Evolutionary conservation across 2,329 filamentous ascomycete genomes (phyloP), one percentile per base, ranked within the genome.

Genomic region (Bipolaris bicolor): DNA sequence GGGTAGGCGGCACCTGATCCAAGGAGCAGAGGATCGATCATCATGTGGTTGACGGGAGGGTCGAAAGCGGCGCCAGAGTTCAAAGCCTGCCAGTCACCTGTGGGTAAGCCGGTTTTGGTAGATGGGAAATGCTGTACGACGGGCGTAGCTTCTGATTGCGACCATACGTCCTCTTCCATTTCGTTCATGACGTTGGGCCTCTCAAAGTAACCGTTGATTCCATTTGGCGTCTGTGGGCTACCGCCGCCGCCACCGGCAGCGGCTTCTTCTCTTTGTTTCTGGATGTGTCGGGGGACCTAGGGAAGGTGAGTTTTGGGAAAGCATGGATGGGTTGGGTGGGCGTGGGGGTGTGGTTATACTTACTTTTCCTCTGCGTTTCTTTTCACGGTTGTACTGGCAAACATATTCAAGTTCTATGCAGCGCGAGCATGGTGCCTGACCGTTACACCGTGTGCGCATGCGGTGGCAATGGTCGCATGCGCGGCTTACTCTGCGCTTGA

Each of bases 401-500:
- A 88, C 87, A 65, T 97, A 83, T 29, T 90, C 90, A 67, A 96
- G 94, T 44, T 62, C 46, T 71, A 93, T 88, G 76, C 93, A 97
- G 76, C 97, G 92, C 48, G 92, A 91, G 74, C 93, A 97, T 50
- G 93, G 93, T 62, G 90, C 86, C 76, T 95, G 90, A 48, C 93
- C 93, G 76, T 97, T 92, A 73, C 93, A 97, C 79, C 96, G 96
- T 33, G 92, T 97, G 67, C 93, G 85, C 66, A 97, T 83, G 76
- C 97, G 93, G 76, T 97, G 97, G 79, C 93, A 97, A 77, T 97
- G 93, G 77, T 97, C 93, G 79, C 93, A 97, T 15, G 93, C 93
- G 69, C 93, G 86, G 78, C 91, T 97, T 71, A 97, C 97, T 72
- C 93, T 86, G 63, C 92, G 86, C 68, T 93, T 86, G 53, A 96